A percentile compares a stretch with the other conserved stretches of the same genome.
Conservation (phyloP, 768 basidiomycete species). For the Hydnum rufescens region DNA sequence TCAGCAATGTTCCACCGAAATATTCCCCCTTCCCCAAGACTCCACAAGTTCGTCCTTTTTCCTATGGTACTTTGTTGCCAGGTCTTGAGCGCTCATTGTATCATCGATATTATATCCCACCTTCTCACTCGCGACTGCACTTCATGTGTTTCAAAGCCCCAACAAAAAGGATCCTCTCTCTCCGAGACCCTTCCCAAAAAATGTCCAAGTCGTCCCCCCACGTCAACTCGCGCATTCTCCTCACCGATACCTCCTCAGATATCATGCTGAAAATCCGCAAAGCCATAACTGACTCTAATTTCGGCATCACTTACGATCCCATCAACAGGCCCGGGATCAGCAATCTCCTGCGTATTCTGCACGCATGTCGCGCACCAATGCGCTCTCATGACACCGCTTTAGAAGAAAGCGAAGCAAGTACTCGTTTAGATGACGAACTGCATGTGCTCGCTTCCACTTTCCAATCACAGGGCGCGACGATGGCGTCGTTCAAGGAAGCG, state of each 20-base stretch:
- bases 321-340: conserved; percentile 58
- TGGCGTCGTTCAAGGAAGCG: conserved; percentile 30
- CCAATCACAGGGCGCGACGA: neutral
- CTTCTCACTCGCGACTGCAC: neutral
- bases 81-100: neutral
- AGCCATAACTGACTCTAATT: conserved; percentile 71
- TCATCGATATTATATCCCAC: neutral
- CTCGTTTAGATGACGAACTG: conserved; percentile 28
- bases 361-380: conserved; percentile 33
- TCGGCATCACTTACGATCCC: conserved; percentile 66
- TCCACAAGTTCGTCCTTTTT: conserved; percentile 41
- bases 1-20: conserved; percentile 30
- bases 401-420: neutral
- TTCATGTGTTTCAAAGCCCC: conserved; percentile 31
- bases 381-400: neutral
- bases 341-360: conserved; percentile 63
- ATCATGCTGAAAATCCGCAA: conserved; percentile 53
- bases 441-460: neutral
- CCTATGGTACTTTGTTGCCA: neutral
- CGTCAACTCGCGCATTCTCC: conserved; percentile 57
- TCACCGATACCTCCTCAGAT: conserved; percentile 48
- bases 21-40: conserved; percentile 52
- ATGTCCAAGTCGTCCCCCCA: conserved; percentile 92
- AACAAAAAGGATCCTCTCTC: conserved; percentile 64
- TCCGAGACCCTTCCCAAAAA: conserved; percentile 67